Evolutionary conservation across 2,329 filamentous ascomycete species (phyloP).

Genomic region (Botrytis tulipae): DNA sequence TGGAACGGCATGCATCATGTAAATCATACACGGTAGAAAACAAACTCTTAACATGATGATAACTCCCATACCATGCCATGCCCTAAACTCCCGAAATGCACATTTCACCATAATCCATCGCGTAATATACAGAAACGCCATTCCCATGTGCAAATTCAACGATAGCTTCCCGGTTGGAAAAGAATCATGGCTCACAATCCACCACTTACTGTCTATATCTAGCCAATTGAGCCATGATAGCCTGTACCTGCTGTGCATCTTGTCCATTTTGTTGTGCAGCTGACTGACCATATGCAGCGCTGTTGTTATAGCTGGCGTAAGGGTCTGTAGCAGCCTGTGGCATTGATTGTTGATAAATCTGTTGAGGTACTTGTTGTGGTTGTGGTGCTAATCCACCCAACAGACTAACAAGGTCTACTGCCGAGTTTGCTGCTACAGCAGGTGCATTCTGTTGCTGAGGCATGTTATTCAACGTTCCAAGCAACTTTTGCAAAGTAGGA

Average conservation of each 20-base stretch:
- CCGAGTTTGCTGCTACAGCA: slow-evolving; percentile 39
- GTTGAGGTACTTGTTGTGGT: slow-evolving; percentile 30
- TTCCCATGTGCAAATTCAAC: neutral
- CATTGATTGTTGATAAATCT: slow-evolving; percentile 28
- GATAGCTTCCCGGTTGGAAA: neutral
- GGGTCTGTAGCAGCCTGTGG: slow-evolving; percentile 27
- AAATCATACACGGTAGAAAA: neutral
- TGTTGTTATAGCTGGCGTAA: slow-evolving; percentile 9
- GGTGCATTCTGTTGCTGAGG: slow-evolving; percentile 32
- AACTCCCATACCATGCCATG: neutral
- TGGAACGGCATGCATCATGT: neutral
- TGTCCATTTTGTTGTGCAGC: slow-evolving; percentile 36
- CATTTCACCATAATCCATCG: neutral
- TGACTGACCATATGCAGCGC: slow-evolving; percentile 1
- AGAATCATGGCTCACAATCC: neutral
- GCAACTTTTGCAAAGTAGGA: slow-evolving; percentile 66
- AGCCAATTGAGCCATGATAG: slow-evolving; percentile 72
- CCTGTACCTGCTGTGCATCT: slow-evolving; percentile 58
- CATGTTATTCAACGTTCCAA: slow-evolving; percentile 53
- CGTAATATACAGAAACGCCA: neutral
- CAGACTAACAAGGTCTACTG: slow-evolving; percentile 37
- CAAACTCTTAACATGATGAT: neutral
- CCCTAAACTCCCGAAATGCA: neutral
- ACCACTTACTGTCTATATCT: slow-evolving; percentile 55
- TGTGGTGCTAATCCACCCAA: slow-evolving; percentile 34